Conservation (phyloP, 768 basidiomycete species). For the Amanita thiersii region DNA sequence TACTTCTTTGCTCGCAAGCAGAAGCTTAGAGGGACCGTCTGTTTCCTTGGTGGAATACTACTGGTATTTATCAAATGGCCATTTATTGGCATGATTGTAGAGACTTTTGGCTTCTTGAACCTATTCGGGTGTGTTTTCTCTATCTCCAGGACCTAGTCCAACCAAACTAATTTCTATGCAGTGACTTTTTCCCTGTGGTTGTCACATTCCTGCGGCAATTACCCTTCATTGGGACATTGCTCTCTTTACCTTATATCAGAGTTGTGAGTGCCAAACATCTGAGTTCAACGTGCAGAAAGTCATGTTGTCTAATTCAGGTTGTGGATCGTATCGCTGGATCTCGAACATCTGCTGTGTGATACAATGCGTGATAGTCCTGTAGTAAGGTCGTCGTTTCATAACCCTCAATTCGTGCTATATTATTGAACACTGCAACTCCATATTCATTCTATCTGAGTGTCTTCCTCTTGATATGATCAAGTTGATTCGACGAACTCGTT, state of each 20-base stretch:
- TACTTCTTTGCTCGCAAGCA: constrained; percentile 96
- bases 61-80: constrained; percentile 96
- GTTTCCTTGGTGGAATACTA: constrained; percentile 84
- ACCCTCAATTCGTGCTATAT: too few species aligned
- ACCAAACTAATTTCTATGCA: constrained; percentile 23
- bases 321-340: constrained; percentile 79
- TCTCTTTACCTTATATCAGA: constrained; percentile 84
- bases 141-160: neutral
- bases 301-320: constrained; percentile 32
- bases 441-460: too few species aligned
- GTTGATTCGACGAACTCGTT: neutral
- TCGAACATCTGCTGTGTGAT: constrained; percentile 60
- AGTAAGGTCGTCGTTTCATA: too few species aligned
- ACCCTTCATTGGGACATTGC: constrained; percentile 80
- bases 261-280: constrained; percentile 42
- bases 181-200: constrained; percentile 99
- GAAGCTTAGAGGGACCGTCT: constrained; percentile 84
- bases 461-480: neutral
- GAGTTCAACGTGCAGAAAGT: neutral
- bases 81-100: constrained; percentile 86
- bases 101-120: constrained; percentile 95
- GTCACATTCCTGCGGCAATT: constrained; percentile 94
- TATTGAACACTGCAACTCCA: too few species aligned
- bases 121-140: constrained; percentile 73
- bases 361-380: too few species aligned